Base-by-base conservation (phyloP, 768 basidiomycete genomes). In the Leucogyrophana mollusca region DNA sequence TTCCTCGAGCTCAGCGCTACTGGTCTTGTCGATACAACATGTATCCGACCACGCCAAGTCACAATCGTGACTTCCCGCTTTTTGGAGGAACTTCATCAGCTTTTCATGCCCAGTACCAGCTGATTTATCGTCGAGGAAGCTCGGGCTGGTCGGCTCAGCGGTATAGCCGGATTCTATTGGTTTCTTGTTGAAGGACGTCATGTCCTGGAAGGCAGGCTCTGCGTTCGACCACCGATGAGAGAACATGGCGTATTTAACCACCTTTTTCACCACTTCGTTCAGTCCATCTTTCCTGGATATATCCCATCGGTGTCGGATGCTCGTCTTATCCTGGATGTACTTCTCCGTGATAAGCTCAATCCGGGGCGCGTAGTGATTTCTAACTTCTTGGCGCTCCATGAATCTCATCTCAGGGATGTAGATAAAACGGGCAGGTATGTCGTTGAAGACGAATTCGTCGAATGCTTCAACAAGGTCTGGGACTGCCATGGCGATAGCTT, bases 311-410 rank as follows among this genome's bases (percentile, higher is more conserved):
- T n/a, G n/a, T n/a, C n/a, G n/a, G n/a, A n/a, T n/a, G n/a, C n/a
- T n/a, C n/a, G n/a, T n/a, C n/a, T n/a, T n/a, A n/a, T n/a, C n/a
- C n/a, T n/a, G n/a, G 4, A 63, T 55, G 37, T 54, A 58, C 9
- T 36, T 54, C 35, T 63, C 62, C 17, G 64, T 61, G 9, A 66
- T 36, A 2, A 49, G 42, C 45, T 50, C 38, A 45, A 64, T 46
- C 1, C 58, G 54, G 18, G 54, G 56, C n/a, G 54, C 61, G 42
- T 61, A 63, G 36, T 58, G 54, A 23, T 42, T 63, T 34, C 63
- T 66, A 17, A 63, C 61, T 1, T 66, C 56, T n/a, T 66, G 52
- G 18, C 62, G 62, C 3, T 60, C 65, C 21, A 63, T 21, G 9
- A 63, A 54, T 27, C 32, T 58, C 43, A 50, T 63, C 2, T 56